Percentiles rank a stretch among this genome's conserved stretches.
Evolutionary conservation across 495 filamentous ascomycete species (phyloP).

Genomic region (Hypomontagnella monticulosa): DNA sequence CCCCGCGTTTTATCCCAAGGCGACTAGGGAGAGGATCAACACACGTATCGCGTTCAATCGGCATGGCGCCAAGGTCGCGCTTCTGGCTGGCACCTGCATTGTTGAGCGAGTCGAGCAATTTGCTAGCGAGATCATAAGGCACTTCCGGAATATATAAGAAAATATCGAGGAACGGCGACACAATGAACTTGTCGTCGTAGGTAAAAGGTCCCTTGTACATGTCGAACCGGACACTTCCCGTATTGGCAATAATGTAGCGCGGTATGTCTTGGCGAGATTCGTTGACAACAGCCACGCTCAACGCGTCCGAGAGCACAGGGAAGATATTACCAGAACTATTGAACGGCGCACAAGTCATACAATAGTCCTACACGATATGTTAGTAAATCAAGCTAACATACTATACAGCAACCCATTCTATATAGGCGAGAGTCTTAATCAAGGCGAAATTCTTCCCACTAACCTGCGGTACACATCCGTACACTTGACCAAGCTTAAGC

Average conservation of each 20-base stretch:
- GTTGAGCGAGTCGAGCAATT: conserved; percentile 60
- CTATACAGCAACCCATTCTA: too few species aligned
- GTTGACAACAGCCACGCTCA: conserved; percentile 66
- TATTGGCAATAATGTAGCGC: conserved; percentile 75
- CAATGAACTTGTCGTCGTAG: conserved; percentile 76
- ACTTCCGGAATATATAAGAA: conserved; percentile 76
- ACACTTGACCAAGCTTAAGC: conserved; percentile 68
- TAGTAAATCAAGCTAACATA: neutral
- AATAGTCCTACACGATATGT: conserved; percentile 56
- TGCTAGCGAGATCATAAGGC: conserved; percentile 69
- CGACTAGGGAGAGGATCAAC: conserved; percentile 49
- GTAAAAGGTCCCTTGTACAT: conserved; percentile 85
- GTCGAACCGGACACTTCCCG: conserved; percentile 84
- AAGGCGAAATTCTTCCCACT: neutral
- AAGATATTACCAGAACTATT: conserved; percentile 70
- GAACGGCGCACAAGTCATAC: conserved; percentile 72
- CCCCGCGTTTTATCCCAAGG: conserved; percentile 27
- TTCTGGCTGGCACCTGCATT: conserved; percentile 52
- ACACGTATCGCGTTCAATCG: conserved; percentile 52
- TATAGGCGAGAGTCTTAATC: too few species aligned
- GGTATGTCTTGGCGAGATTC: conserved; percentile 56
- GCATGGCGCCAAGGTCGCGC: conserved; percentile 48
- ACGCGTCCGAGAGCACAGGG: conserved; percentile 68
- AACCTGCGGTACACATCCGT: conserved; percentile 75
- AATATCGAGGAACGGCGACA: conserved; percentile 80